phyloP scores from a whole-genome alignment of 2,329 filamentous ascomycete species.

The Verticillium longisporum region DNA sequence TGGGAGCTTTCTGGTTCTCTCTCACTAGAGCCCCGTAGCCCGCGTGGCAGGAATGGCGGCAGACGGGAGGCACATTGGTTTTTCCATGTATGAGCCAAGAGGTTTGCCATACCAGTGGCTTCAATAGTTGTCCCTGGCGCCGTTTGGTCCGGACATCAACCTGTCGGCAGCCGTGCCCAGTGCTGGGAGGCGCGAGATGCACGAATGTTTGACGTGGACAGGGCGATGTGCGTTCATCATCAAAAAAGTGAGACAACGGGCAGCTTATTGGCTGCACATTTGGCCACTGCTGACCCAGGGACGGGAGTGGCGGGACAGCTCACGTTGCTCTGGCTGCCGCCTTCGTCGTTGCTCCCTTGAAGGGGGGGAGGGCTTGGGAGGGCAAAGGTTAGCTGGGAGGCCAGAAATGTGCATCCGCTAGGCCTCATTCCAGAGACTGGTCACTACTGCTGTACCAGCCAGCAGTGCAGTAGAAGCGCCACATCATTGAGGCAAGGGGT shows the following conservation, averaged over 20 bases:
- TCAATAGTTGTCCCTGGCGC: not conserved
- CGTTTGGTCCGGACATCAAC: not conserved
- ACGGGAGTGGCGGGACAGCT: not conserved
- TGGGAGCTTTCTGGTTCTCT: not conserved
- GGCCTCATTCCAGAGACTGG: not conserved
- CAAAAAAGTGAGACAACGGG: not conserved
- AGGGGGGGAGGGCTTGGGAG: not conserved
- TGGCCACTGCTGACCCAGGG: not conserved
- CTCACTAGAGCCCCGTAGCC: not conserved
- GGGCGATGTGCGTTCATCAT: not conserved
- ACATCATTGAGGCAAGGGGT: not conserved
- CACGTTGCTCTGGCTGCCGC: not conserved
- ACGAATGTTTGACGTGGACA: not conserved
- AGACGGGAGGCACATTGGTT: not conserved
- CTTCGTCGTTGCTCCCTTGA: not conserved
- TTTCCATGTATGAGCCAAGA: not conserved
- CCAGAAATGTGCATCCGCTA: not conserved
- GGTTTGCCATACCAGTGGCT: not conserved
- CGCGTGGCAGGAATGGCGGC: too few relatives aligned
- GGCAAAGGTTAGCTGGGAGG: not conserved
- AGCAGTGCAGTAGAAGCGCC: not conserved
- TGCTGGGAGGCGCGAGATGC: not conserved
- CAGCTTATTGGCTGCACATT: not conserved
- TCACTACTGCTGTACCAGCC: not conserved
- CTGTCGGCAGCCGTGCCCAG: not conserved